A percentile compares a stretch with the other conserved stretches of the same genome.
Evolutionary conservation across 495 filamentous ascomycete genomes (phyloP).

Genomic region (Tuber magnatum): DNA sequence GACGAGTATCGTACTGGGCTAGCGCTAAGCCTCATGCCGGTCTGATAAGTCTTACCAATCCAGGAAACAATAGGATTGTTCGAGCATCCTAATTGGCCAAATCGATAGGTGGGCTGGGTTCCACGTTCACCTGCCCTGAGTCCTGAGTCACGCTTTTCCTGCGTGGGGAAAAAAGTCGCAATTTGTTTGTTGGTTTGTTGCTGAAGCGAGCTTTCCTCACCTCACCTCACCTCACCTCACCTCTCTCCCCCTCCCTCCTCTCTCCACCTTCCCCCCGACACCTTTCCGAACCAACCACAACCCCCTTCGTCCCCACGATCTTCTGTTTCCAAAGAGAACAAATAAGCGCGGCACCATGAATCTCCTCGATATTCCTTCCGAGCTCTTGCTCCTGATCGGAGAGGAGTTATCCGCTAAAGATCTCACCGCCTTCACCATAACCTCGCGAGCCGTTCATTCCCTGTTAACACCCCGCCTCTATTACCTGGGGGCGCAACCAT

Average conservation of each 20-base stretch:
- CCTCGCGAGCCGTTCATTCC: constrained; percentile 11
- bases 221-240: too few relatives aligned
- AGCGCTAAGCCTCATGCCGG: too few relatives aligned
- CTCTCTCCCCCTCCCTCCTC: background rate
- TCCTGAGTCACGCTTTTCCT: background rate
- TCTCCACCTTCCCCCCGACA: background rate
- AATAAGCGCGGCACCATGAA: constrained; percentile 2
- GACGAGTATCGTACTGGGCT: too few relatives aligned
- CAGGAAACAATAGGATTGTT: background rate
- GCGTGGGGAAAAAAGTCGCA: background rate
- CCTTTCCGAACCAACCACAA: background rate
- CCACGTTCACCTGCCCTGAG: background rate
- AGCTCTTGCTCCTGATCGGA: constrained; percentile 13
- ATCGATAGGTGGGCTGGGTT: background rate
- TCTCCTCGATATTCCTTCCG: constrained; percentile 16
- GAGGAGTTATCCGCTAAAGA: constrained; percentile 1
- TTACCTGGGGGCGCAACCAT: constrained; percentile 15
- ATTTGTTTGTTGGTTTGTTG: background rate
- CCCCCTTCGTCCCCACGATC: background rate
- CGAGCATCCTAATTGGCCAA: background rate
- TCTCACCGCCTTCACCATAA: constrained; percentile 5
- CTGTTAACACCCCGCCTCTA: constrained; percentile 15
- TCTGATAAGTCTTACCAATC: background rate
- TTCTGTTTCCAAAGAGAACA: background rate
- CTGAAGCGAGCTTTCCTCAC: background rate